Conservation (phyloP, 2,329 filamentous ascomycete species). For the Cucurbitaria berberidis region DNA sequence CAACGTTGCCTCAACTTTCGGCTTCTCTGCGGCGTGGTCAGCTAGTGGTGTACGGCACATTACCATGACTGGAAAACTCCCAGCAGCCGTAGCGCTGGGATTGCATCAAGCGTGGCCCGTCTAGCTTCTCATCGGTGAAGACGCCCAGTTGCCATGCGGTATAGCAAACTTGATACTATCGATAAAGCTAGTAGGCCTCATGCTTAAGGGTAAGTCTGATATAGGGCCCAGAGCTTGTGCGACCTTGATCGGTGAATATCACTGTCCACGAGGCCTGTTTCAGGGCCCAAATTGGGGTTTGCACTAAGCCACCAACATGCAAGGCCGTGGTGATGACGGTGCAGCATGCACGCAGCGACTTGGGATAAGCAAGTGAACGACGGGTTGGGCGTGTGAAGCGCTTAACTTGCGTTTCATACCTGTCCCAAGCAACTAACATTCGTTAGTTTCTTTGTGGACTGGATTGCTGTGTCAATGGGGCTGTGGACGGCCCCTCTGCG, state of each 20-base stretch:
- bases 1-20: neutral
- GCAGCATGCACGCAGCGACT: no score
- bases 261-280: constrained; percentile 11
- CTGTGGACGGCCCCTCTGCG: no score
- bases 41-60: constrained; percentile 5
- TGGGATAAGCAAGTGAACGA: no score
- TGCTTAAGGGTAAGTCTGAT: neutral
- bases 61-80: constrained; percentile 1
- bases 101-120: constrained; percentile 8
- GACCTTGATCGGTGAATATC: constrained; percentile 3
- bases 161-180: constrained; percentile 10
- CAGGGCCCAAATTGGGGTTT: neutral
- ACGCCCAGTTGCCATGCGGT: constrained; percentile 5
- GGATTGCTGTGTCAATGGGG: no score
- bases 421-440: no score
- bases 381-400: no score
- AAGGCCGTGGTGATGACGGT: no score
- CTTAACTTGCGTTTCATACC: no score
- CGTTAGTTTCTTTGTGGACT: no score
- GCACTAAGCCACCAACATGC: constrained; percentile 14
- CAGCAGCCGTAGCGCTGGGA: constrained; percentile 9
- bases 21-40: constrained; percentile 5
- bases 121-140: constrained; percentile 8
- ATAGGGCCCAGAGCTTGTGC: neutral
- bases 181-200: constrained; percentile 7